Evolutionary conservation across 78 protist genomes (phyloP).

Genomic region (Pelomyxa schiedti): DNA sequence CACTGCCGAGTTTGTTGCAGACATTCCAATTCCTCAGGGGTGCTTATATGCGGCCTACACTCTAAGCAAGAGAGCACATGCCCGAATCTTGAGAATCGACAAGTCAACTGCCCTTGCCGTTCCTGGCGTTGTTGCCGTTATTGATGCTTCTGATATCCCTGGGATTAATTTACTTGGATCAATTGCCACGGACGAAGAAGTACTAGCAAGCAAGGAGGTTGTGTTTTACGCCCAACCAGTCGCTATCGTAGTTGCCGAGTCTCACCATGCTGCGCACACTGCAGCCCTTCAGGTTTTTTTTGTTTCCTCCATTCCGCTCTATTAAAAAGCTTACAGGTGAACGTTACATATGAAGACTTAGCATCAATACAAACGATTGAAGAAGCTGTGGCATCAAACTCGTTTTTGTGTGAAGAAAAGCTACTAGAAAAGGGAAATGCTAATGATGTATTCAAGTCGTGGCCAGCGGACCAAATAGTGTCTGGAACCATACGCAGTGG

Average conservation of each 20-base stretch:
- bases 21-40: slow-evolving; percentile 7
- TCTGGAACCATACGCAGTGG: slow-evolving; percentile 15
- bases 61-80: slow-evolving; percentile 34
- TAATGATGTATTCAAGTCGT: slow-evolving; percentile 21
- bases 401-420: neutral
- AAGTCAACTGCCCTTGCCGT: slow-evolving; percentile 6
- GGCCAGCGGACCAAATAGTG: slow-evolving; percentile 23
- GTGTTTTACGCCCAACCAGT: slow-evolving; percentile 40
- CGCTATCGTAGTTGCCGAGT: slow-evolving; percentile 77
- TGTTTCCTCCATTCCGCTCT: no score
- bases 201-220: slow-evolving; percentile 43
- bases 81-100: slow-evolving; percentile 20
- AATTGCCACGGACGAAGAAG: slow-evolving; percentile 64
- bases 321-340: no score
- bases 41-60: slow-evolving; percentile 53
- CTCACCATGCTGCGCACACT: slow-evolving; percentile 31
- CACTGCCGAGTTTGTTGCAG: slow-evolving; percentile 63
- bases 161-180: slow-evolving; percentile 38
- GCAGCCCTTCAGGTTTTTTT: slow-evolving; percentile 57
- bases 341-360: slow-evolving; percentile 58
- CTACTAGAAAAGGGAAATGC: slow-evolving; percentile 50
- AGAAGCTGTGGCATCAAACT: slow-evolving; percentile 20
- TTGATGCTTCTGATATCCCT: slow-evolving; percentile 46
- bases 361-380: slow-evolving; percentile 52
- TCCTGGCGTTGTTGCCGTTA: slow-evolving; percentile 49